Conservation (phyloP, 805 yeast genomes). For the Yamadazyma scolyti region DNA sequence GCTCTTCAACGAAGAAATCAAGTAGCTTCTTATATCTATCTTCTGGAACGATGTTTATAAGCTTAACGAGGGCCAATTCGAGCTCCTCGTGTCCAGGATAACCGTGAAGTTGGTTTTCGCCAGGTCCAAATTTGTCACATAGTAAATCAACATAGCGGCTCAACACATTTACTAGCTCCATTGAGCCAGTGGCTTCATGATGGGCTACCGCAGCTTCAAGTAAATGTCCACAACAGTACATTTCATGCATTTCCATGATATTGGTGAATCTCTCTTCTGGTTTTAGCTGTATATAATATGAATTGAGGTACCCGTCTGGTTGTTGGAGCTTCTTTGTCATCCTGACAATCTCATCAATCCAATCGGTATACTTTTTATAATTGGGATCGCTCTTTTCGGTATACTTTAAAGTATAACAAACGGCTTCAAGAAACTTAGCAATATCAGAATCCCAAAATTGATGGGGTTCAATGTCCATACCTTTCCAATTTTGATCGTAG, state of each 20-base stretch:
- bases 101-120: slow-evolving; percentile 12
- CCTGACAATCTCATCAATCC: slow-evolving; percentile 15
- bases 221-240: slow-evolving; percentile 20
- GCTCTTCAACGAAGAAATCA: slow-evolving; percentile 16
- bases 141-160: slow-evolving; percentile 16
- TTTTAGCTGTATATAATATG: slow-evolving; percentile 16
- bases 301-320: slow-evolving; percentile 20
- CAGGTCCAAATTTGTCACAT: slow-evolving; percentile 15
- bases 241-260: slow-evolving; percentile 13
- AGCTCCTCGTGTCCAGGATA: slow-evolving; percentile 24
- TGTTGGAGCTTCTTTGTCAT: slow-evolving; percentile 17
- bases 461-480: slow-evolving; percentile 12
- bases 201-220: slow-evolving; percentile 20
- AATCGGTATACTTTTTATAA: slow-evolving; percentile 7
- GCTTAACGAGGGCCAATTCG: slow-evolving; percentile 19
- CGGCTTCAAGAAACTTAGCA: slow-evolving; percentile 19
- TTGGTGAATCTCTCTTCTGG: slow-evolving; percentile 24
- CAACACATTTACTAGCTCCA: slow-evolving; percentile 12
- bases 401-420: slow-evolving; percentile 15
- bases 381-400: slow-evolving; percentile 6
- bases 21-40: slow-evolving; percentile 13
- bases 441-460: slow-evolving; percentile 23
- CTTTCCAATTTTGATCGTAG: slow-evolving; percentile 10
- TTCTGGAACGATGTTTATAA: slow-evolving; percentile 13
- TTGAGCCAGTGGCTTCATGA: slow-evolving; percentile 13